Evolutionary conservation across 75 land plant genomes (phyloP).

Genomic region (Chamaecyparis obtusa): DNA sequence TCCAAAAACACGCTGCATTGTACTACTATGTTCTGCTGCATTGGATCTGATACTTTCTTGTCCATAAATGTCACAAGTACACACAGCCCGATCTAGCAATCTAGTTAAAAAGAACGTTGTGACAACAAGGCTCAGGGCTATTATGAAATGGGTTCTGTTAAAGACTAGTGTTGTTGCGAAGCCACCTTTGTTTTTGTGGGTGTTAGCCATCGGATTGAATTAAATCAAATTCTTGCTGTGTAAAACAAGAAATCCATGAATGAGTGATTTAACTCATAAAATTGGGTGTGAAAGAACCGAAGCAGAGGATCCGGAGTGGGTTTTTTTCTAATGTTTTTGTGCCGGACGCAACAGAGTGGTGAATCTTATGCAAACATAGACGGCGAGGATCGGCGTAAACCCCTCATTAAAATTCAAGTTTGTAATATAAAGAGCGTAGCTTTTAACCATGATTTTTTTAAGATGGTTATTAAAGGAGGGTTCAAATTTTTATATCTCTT

Average conservation of each 20-base stretch:
- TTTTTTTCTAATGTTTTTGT: no score
- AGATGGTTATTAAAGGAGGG: no score
- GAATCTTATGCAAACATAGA: no score
- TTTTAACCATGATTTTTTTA: no score
- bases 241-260: neutral
- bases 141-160: constrained; percentile 25
- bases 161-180: neutral
- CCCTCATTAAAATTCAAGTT: no score
- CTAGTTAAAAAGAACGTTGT: constrained; percentile 45
- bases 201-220: neutral
- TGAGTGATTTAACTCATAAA: no score
- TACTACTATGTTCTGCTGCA: neutral
- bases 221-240: neutral
- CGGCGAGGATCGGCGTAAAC: no score
- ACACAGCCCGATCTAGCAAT: constrained; percentile 12
- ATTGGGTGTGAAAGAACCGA: no score
- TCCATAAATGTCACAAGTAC: neutral
- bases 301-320: no score
- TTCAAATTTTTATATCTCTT: no score
- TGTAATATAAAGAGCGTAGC: no score
- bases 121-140: constrained; percentile 31
- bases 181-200: neutral
- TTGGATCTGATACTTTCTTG: neutral
- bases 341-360: no score
- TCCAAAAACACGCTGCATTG: constrained; percentile 19